Base-by-base conservation (phyloP, 1,284 basidiomycete species). In the Microstroma glucosiphilum region DNA sequence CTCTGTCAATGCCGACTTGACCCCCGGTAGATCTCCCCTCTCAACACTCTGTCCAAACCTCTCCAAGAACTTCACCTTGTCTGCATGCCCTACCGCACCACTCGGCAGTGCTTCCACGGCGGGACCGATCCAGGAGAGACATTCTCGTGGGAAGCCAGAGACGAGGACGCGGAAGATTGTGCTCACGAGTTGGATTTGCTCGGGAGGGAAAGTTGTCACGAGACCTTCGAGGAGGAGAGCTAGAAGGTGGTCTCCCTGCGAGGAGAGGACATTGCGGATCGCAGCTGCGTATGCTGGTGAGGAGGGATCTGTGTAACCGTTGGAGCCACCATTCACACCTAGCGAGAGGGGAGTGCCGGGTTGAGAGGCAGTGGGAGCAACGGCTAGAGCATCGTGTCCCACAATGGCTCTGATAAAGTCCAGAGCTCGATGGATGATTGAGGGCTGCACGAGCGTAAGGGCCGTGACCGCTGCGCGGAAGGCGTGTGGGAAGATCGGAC, bases 361-460 rank as follows among this genome's bases (percentile, higher is more conserved):
- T 23, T 67, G 62, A 15, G 61, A 60, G 1, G 56, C 54, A 1
- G 67, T 61, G 21, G 68, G 63, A 2, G 67, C 61, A 56, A 69
- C 57, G 58, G 64, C 63, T 17, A 81, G 71, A 4, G 72, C 59
- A 42, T 81, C 80, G 73, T 91, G 90, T 8, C 84, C 87, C 60
- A 90, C 82, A 65, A 90, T 85, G 60, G 82, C 82, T 25, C 87
- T 86, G 75, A 97, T 84, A 62, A 91, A 82, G 75, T 96, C 91
- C 65, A 97, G 82, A 17, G 90, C 83, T 42, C 88, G 86, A 75
- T 90, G 88, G 55, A 92, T 83, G 62, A 89, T 87, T 70, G 92
- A 89, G 57, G 87, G 84, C 57, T 76, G 71, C 49, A 70, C 61
- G 11, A 76, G 62, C 7, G 64, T 64, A 23, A 78, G 59, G 17